A percentile compares a stretch with the other conserved stretches of the same genome.
Evolutionary conservation across 225 moss, liverwort and hornwort species (phyloP).

Genomic region (Bryoerythrophyllum caledonicum): DNA sequence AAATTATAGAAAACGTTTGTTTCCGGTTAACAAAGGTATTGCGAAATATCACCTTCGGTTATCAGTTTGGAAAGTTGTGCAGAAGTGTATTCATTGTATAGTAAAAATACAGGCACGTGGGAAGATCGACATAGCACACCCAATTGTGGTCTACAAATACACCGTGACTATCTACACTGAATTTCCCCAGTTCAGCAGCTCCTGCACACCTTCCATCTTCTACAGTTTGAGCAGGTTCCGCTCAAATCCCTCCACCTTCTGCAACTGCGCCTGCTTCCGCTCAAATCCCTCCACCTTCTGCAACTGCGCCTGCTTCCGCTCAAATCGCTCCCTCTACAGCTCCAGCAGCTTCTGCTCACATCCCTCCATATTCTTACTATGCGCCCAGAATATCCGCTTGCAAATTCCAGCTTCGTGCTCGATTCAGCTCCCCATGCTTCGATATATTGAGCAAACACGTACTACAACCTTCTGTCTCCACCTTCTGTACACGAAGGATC

Average conservation of each 20-base stretch:
- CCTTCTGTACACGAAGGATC: not conserved
- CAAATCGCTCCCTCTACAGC: not conserved
- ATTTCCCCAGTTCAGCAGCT: not conserved
- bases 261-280: not conserved
- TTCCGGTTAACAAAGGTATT: too few relatives aligned
- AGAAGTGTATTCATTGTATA: not conserved
- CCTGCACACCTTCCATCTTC: not conserved
- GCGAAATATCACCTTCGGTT: too few relatives aligned
- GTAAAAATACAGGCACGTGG: constrained; percentile 1
- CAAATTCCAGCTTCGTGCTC: not conserved
- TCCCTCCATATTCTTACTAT: not conserved
- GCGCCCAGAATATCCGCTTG: not conserved
- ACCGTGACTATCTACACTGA: not conserved
- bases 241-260: too few relatives aligned
- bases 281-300: not conserved
- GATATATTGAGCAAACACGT: too few relatives aligned
- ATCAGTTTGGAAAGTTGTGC: not conserved
- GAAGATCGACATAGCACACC: not conserved
- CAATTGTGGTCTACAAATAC: not conserved
- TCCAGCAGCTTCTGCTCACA: not conserved
- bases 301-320: too few relatives aligned
- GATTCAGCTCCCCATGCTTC: not conserved
- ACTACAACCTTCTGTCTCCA: too few relatives aligned
- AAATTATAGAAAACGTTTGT: too few relatives aligned
- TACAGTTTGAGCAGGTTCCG: too few relatives aligned